Percentiles rank a stretch among this genome's conserved stretches.
Evolutionary conservation across 2,329 filamentous ascomycete species (phyloP).

Genomic region (Neofusicoccum ribis): DNA sequence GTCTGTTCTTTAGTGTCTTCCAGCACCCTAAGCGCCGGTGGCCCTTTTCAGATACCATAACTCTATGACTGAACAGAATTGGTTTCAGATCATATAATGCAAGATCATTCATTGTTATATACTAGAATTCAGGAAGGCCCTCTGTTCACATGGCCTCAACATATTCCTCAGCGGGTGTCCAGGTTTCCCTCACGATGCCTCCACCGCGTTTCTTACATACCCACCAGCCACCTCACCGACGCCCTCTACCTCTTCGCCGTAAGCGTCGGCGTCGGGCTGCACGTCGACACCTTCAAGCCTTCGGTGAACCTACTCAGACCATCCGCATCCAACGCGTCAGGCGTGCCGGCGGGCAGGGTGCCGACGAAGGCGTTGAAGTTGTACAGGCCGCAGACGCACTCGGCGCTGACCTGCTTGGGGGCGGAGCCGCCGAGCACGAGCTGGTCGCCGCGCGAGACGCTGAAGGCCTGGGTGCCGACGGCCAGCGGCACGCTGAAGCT

Average conservation of each 20-base stretch:
- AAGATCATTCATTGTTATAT: too few relatives aligned
- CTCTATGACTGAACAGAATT: too few relatives aligned
- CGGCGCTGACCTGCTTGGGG: constrained; percentile 51
- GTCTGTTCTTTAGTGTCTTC: too few relatives aligned
- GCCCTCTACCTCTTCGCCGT: constrained; percentile 23
- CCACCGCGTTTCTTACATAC: too few relatives aligned
- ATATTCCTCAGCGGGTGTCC: too few relatives aligned
- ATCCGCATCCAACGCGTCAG: constrained; percentile 24
- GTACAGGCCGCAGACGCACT: constrained; percentile 56
- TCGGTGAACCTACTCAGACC: constrained; percentile 21
- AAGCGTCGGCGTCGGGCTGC: constrained; percentile 19
- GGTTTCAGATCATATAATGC: too few relatives aligned
- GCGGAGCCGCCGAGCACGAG: constrained; percentile 48
- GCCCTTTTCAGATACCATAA: too few relatives aligned
- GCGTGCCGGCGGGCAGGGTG: constrained; percentile 44
- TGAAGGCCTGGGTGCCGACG: not conserved
- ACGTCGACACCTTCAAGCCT: constrained; percentile 23
- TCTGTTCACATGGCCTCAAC: too few relatives aligned
- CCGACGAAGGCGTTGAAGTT: constrained; percentile 61
- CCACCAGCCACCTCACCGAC: too few relatives aligned
- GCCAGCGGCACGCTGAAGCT: constrained; percentile 50
- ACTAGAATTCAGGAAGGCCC: too few relatives aligned
- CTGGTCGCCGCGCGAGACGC: constrained; percentile 11
- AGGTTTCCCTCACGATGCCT: too few relatives aligned
- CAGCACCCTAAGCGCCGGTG: too few relatives aligned